Percentiles rank a stretch among this genome's conserved stretches.
Conservation (phyloP, 805 yeast genomes). For the Torulaspora maleeae region DNA sequence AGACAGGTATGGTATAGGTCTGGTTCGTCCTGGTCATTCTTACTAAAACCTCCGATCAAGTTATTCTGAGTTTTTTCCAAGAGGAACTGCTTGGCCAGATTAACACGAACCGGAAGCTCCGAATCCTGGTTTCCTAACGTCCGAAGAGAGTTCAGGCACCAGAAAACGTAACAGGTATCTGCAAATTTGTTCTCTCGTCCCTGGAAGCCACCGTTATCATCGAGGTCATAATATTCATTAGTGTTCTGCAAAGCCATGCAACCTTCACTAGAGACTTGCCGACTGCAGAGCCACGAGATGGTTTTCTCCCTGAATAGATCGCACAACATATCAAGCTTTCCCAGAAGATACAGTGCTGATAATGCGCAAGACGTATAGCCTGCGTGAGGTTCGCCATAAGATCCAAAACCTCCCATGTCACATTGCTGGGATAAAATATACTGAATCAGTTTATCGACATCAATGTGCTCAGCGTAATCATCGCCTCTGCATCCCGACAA, state of each 20-base stretch:
- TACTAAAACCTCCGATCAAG: constrained; percentile 73
- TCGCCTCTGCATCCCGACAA: constrained; percentile 38
- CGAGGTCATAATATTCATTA: constrained; percentile 40
- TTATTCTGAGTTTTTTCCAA: constrained; percentile 53
- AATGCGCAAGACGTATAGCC: constrained; percentile 86
- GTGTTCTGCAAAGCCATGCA: constrained; percentile 16
- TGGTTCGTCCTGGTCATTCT: constrained; percentile 57
- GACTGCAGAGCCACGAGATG: constrained; percentile 53
- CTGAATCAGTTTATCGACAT: constrained; percentile 37
- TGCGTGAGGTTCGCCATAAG: constrained; percentile 66
- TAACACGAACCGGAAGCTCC: constrained; percentile 36
- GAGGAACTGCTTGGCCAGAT: constrained; percentile 42
- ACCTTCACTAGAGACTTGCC: constrained; percentile 45
- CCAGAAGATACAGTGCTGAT: constrained; percentile 49
- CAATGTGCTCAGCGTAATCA: constrained; percentile 38
- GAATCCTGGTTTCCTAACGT: constrained; percentile 24
- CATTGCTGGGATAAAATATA: constrained; percentile 39
- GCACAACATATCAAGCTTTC: constrained; percentile 22
- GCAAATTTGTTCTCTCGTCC: constrained; percentile 82
- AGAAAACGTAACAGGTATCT: constrained; percentile 86
- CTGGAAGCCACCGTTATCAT: constrained; percentile 73
- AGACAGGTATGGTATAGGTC: constrained; percentile 68
- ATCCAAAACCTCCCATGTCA: constrained; percentile 71
- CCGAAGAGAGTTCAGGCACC: constrained; percentile 62
- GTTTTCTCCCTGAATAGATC: constrained; percentile 39